Conservation (phyloP, 352 stramenopile species). For the Phytophthora hybrid region DNA sequence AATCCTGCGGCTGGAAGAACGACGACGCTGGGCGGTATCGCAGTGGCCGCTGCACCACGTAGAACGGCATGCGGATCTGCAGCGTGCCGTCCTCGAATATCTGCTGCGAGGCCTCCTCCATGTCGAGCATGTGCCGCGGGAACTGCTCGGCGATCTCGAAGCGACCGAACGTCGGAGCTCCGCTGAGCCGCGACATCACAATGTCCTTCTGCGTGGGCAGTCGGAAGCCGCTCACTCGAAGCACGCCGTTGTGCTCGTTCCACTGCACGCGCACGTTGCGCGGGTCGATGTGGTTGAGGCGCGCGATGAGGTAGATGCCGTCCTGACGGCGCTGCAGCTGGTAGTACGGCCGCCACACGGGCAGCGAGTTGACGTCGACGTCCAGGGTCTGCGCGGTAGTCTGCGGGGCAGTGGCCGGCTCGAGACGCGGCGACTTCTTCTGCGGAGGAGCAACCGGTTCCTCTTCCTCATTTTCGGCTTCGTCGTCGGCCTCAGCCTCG, state of each 20-base stretch:
- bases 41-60: constrained; percentile 38
- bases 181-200: constrained; percentile 60
- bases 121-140: constrained; percentile 48
- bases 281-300: constrained; percentile 38
- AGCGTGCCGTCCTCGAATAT: constrained; percentile 57
- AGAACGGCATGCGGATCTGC: constrained; percentile 69
- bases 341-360: constrained; percentile 71
- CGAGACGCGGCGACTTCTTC: constrained; percentile 12
- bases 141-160: constrained; percentile 75
- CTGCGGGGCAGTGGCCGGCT: neutral
- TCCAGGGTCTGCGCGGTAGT: constrained; percentile 9
- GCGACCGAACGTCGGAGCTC: constrained; percentile 64
- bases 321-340: constrained; percentile 58
- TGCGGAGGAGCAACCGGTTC: constrained; percentile 9
- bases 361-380: constrained; percentile 45
- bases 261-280: constrained; percentile 54
- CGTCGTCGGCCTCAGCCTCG: constrained; percentile 17
- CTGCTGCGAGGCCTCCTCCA: constrained; percentile 65
- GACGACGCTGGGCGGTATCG: constrained; percentile 44
- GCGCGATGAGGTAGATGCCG: constrained; percentile 54
- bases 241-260: constrained; percentile 45
- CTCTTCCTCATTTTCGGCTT: constrained; percentile 30
- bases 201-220: constrained; percentile 67
- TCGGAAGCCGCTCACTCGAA: constrained; percentile 62
- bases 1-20: constrained; percentile 49